Percentiles rank a stretch among this genome's conserved stretches.
These are phyloP conservation scores for Hypoxylon sp. DNA, from an alignment of 2,329 filamentous ascomycete genomes.

Conservation along the genomic window DNA sequence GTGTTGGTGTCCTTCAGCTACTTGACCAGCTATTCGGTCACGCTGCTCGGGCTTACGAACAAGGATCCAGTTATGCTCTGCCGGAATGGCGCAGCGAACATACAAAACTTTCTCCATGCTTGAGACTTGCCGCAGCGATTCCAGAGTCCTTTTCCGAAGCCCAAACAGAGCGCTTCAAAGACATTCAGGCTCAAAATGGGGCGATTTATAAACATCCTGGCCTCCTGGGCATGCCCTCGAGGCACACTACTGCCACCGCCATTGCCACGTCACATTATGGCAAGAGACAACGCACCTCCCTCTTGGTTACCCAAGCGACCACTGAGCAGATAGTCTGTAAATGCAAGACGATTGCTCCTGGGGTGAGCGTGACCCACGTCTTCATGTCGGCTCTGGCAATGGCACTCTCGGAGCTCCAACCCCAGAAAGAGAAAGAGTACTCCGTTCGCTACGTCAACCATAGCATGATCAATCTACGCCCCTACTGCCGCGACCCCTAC, in stretches of 20 bases:
- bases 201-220: conserved; percentile 23
- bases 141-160: conserved; percentile 20
- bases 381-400: conserved; percentile 35
- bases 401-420: conserved; percentile 29
- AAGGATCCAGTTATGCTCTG: conserved; percentile 20
- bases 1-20: conserved; percentile 35
- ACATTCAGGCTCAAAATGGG: conserved; percentile 28
- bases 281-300: conserved; percentile 22
- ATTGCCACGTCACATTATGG: background rate
- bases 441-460: conserved; percentile 34
- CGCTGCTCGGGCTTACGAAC: conserved; percentile 20
- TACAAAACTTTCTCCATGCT: conserved; percentile 30
- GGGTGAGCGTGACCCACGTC: conserved; percentile 34
- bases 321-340: conserved; percentile 21
- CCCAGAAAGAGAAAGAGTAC: conserved; percentile 19
- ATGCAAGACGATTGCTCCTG: conserved; percentile 23
- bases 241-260: background rate
- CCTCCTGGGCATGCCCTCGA: conserved; percentile 29
- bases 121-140: conserved; percentile 24
- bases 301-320: conserved; percentile 13
- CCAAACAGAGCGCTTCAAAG: conserved; percentile 21
- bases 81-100: conserved; percentile 27
- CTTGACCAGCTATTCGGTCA: conserved; percentile 27
- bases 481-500: conserved; percentile 29
- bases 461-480: conserved; percentile 38